Percentiles rank a stretch among this genome's conserved stretches.
phyloP scores from a whole-genome alignment of 176 grass and related monocot species.

The Carex cristatella region DNA sequence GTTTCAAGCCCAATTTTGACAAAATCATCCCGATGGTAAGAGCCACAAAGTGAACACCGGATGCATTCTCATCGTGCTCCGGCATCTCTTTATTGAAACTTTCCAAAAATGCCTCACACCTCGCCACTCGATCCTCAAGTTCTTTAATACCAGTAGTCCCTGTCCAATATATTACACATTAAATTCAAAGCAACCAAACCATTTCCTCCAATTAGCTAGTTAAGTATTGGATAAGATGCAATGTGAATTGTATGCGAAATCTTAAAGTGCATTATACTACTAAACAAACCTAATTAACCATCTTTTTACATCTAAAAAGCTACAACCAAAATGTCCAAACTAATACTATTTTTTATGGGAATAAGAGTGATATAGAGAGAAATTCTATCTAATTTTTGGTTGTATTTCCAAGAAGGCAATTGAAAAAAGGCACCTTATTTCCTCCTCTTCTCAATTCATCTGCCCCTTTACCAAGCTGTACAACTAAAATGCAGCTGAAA shows the following conservation, averaged over 20 bases:
- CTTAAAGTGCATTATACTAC: background rate
- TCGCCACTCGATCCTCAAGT: constrained; percentile 30
- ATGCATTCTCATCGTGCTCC: constrained; percentile 50
- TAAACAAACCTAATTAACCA: background rate
- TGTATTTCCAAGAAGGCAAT: background rate
- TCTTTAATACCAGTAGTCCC: background rate
- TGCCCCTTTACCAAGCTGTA: background rate
- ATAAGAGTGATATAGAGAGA: background rate
- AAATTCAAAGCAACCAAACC: background rate
- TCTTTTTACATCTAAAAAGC: background rate
- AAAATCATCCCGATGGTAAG: constrained; percentile 64
- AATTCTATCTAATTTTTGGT: background rate
- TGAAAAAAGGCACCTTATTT: background rate
- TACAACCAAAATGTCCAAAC: background rate
- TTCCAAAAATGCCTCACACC: constrained; percentile 41
- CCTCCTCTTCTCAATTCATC: background rate
- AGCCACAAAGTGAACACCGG: constrained; percentile 65
- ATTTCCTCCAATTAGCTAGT: background rate
- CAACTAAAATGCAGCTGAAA: background rate
- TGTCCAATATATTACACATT: background rate
- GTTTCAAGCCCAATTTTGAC: constrained; percentile 32
- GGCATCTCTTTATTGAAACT: constrained; percentile 42
- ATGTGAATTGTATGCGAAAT: background rate
- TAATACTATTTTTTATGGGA: background rate
- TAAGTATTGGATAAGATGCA: background rate